Conservation (phyloP, 495 filamentous ascomycete species). For the Talaromyces thailandensis region DNA sequence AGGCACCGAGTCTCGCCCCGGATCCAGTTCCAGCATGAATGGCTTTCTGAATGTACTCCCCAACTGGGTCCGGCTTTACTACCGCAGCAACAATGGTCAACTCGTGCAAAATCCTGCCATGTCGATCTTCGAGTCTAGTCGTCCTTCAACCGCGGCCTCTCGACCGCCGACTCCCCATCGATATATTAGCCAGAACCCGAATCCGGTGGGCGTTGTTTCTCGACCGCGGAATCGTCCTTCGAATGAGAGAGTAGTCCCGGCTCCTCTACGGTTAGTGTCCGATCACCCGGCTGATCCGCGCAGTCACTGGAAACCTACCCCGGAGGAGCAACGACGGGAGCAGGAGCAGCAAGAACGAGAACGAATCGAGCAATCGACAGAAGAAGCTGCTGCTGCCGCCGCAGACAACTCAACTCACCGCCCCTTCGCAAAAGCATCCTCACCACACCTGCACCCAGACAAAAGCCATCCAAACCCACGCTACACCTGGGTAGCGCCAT, state of each 20-base stretch:
- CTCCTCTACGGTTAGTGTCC: conserved; percentile 8
- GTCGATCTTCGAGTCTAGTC: conserved; percentile 22
- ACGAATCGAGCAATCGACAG: neutral
- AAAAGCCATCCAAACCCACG: conserved; percentile 39
- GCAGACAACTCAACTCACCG: neutral
- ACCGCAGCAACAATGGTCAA: conserved; percentile 28
- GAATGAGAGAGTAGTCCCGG: conserved; percentile 11
- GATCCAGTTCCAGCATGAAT: conserved; percentile 39
- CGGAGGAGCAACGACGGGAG: neutral
- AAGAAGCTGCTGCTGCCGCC: neutral
- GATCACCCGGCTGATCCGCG: conserved; percentile 36
- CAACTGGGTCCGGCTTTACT: conserved; percentile 40
- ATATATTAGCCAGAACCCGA: conserved; percentile 1
- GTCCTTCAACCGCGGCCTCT: conserved; percentile 7
- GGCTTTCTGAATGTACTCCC: conserved; percentile 47
- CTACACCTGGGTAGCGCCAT: conserved; percentile 61
- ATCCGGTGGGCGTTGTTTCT: conserved; percentile 26
- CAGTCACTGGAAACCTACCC: conserved; percentile 29
- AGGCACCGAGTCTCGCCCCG: conserved; percentile 6
- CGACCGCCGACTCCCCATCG: conserved; percentile 6
- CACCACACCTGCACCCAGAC: conserved; percentile 65
- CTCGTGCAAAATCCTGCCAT: conserved; percentile 19
- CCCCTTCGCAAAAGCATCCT: conserved; percentile 46
- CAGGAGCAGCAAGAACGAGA: conserved; percentile 12
- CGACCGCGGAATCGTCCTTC: conserved; percentile 43